Base-by-base conservation (phyloP, 2,329 filamentous ascomycete species). In the Sporothrix luriei region DNA sequence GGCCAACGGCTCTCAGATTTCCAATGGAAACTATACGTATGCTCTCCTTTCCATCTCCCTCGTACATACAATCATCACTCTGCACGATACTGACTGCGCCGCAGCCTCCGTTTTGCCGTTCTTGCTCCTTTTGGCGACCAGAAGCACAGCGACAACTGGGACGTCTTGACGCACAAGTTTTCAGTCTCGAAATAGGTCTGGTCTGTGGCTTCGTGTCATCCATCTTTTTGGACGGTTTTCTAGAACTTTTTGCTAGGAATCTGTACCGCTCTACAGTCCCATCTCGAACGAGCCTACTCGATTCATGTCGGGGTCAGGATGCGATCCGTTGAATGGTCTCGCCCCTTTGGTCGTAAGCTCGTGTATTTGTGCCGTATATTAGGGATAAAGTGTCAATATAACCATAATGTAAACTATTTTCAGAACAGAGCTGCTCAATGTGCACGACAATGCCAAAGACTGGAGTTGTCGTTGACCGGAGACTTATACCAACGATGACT, bases 11-110 rank as follows among this genome's bases (percentile, higher is more conserved):
- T 48, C 81, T 77, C 71, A 74, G 73, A 59, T 75, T 77, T 40
- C 75, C 77, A 48, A 78, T 77, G n/a, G 77, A 76, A 52, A 73
- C 75, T 71, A 80, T 76, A 14, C 52, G 66, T 68, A 43, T 3
- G 52, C 49, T 29, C 54, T n/a, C 2, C 40, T 43, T 43, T 43
- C 3, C 46, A 16, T n/a, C 11, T 5, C 21, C 11, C 5, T 33
- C 5, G 33, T 33, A 19, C 0, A 48, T 4, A 16, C 16, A 48
- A 48, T 6, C 6, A 48, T 6, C 6, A 7, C 16, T 48, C 46
- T 16, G 16, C 16, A 48, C 16, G 13, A 13, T 33, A 55, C 52
- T 33, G 26, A n/a, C 52, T 33, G 16, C 19, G 5, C 29, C 26
- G 19, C 11, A 66, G 38, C 16, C 52, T 69, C 40, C 61, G 68